A percentile compares a stretch with the other conserved stretches of the same genome.
These are phyloP conservation scores for Lasiosphaeria miniovina DNA, from an alignment of 495 filamentous ascomycete genomes.

Conservation along the genomic window DNA sequence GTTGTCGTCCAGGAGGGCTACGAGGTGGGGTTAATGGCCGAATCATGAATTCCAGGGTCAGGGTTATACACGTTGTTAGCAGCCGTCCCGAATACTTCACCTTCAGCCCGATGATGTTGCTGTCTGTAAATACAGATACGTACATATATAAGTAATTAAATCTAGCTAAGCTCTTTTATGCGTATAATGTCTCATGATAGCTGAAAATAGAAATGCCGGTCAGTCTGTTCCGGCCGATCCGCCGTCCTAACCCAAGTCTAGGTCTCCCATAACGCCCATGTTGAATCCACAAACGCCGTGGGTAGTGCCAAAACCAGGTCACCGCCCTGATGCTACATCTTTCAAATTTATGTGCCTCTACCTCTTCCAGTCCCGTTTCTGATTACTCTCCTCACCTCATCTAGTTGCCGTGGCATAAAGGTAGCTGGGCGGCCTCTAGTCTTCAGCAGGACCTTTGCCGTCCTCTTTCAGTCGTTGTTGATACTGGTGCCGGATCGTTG, in stretches of 20 bases:
- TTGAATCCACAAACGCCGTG: neutral
- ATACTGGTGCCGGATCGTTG: constrained; percentile 70
- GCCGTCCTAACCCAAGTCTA: neutral
- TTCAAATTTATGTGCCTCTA: neutral
- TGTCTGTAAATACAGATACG: too few species aligned
- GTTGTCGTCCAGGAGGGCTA: neutral
- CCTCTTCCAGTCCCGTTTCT: too few species aligned
- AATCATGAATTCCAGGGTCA: neutral
- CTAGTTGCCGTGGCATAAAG: neutral
- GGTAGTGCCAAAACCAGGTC: too few species aligned
- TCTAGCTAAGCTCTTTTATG: too few species aligned
- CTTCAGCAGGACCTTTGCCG: constrained; percentile 33
- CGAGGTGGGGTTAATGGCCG: neutral
- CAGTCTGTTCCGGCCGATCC: too few species aligned
- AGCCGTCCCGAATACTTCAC: neutral
- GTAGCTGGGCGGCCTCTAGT: constrained; percentile 16
- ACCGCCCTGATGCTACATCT: neutral
- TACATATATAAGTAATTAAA: too few species aligned
- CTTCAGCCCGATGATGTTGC: too few species aligned
- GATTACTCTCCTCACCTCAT: too few species aligned
- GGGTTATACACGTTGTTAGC: neutral
- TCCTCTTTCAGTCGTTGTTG: constrained; percentile 25
- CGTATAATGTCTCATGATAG: too few species aligned
- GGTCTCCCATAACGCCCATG: neutral
- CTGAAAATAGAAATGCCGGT: too few species aligned